Base-by-base conservation (phyloP, 225 moss, liverwort and hornwort species). In the Physcomitrellopsis africana region DNA sequence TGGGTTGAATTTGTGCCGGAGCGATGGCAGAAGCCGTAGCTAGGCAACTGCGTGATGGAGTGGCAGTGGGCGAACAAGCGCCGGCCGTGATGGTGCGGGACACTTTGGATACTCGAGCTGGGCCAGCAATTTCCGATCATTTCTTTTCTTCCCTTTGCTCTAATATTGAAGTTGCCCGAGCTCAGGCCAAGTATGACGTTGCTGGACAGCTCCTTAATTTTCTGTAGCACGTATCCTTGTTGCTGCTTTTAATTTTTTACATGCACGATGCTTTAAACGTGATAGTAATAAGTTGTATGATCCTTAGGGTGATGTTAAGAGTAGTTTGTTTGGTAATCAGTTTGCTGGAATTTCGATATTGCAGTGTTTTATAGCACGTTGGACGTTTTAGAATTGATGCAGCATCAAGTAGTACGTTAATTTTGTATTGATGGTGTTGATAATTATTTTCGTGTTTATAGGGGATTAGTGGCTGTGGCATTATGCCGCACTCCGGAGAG, bases 41-140 rank as follows among this genome's bases (percentile, higher is more conserved):
- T 18, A 88, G 99, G 77, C 86, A 83, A 57, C 70, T 99, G 72
- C 93, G 99, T 18, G 99, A 99, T 76, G 99, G 99, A 37, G 90
- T 88, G 51, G 78, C 73, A 11, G 63, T 83, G 1, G 90, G 92
- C 20, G 99, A 99, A 72, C 99, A 93, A 72, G 92, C 91, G 37
- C 99, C 99, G 1, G 89, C 82, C 8, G 81, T 99, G 48, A 81
- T 90, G 81, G 73, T 99, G 85, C 93, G 89, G 7, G 95, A 93
- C 73, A 86, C 85, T 9, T 79, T 92, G 85, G 78, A 84, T 48
- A 93, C 92, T 0, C 77, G 84, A 37, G 92, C 86, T 11, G 87
- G 85, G 60, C 83, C 83, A 6, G 68, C 81, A 16, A 62, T 97
- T 20, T 79, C 72, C 49, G 83, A 82, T 48, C 92, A 94, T 70